Base-by-base conservation (phyloP, 805 yeast genomes). In the Kuraishia molischiana region DNA sequence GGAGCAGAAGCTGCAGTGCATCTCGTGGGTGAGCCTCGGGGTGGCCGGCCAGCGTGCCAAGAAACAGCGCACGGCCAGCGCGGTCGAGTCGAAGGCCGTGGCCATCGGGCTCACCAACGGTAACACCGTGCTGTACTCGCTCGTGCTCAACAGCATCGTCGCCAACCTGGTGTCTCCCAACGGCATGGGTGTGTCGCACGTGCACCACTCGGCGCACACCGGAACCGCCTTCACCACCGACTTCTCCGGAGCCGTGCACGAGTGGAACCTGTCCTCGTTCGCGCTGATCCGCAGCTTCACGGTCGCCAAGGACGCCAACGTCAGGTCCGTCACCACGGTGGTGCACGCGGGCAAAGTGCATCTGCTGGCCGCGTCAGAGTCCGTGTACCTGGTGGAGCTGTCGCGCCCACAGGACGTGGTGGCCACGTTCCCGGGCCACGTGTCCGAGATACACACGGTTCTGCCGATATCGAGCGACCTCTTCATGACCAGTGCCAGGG, bases 401-500 rank as follows among this genome's bases (percentile, higher is more conserved):
- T 47, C 57, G 4, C 24, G 19, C 15, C 21, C 64, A 42, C 53
- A 50, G 30, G 57, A 59, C 37, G 58, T 75, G 2, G 56, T 69
- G 14, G 65, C 63, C 46, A 67, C 77, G 2, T 77, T 74, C 52
- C 86, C 94, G 2, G 94, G 90, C 20, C 94, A 85, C 52, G 74
- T 84, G 22, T 70, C 83, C 15, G 79, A 86, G 3, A 69, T 85
- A 30, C 67, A 65, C 47, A 57, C 74, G 10, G 57, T 79, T 9
- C 40, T 68, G 28, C 59, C 69, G 4, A 51, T 67, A 15, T 42
- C 50, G 6, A 55, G 58, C 6, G 69, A 70, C 34, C 62, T 60
- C 34, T 75, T 86, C 47, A 56, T 84, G 32, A 79, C 92, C 1
- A 71, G 81, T 37, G 94, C 96, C 2, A 64, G 64, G 26, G 79